A percentile compares a stretch with the other conserved stretches of the same genome.
Evolutionary conservation across 345 rosid genomes (phyloP).

Genomic region (Hibiscus mutabilis): DNA sequence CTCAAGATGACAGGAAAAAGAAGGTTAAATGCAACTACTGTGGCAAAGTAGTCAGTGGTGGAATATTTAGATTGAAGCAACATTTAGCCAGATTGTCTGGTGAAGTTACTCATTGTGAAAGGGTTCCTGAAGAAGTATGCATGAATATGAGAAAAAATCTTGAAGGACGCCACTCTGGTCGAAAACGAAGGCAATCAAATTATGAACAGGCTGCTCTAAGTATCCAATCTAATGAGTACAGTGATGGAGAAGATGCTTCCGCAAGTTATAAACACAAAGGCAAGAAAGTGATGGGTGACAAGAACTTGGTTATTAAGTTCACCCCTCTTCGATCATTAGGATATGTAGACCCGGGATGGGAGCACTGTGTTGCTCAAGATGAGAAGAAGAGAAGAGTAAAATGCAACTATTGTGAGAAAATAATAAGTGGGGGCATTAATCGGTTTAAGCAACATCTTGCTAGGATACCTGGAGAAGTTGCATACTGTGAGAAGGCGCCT

Average conservation of each 20-base stretch:
- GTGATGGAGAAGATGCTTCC: slow-evolving; percentile 25
- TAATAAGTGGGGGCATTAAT: slow-evolving; percentile 71
- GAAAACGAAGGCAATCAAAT: slow-evolving; percentile 44
- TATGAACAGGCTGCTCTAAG: slow-evolving; percentile 37
- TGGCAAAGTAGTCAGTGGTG: slow-evolving; percentile 79
- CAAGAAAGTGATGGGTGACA: slow-evolving; percentile 38
- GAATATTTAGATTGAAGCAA: slow-evolving; percentile 69
- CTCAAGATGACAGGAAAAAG: slow-evolving; percentile 74
- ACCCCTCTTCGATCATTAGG: slow-evolving; percentile 61
- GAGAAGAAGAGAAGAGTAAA: slow-evolving; percentile 71
- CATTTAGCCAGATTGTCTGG: slow-evolving; percentile 70
- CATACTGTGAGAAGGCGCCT: slow-evolving; percentile 58
- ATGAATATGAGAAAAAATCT: slow-evolving; percentile 55
- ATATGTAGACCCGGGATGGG: slow-evolving; percentile 82
- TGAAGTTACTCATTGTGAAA: slow-evolving; percentile 73
- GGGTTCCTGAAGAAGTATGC: slow-evolving; percentile 63
- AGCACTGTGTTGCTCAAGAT: slow-evolving; percentile 71
- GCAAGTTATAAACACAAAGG: slow-evolving; percentile 42
- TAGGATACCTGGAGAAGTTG: slow-evolving; percentile 79
- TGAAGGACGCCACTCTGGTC: slow-evolving; percentile 55
- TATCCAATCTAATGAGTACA: slow-evolving; percentile 37
- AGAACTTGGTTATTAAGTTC: slow-evolving; percentile 33
- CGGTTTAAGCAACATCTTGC: slow-evolving; percentile 81
- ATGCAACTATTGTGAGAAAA: slow-evolving; percentile 67
- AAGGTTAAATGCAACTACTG: slow-evolving; percentile 81